phyloP scores from a whole-genome alignment of 2,329 filamentous ascomycete species.

The Trichoderma simmonsii region DNA sequence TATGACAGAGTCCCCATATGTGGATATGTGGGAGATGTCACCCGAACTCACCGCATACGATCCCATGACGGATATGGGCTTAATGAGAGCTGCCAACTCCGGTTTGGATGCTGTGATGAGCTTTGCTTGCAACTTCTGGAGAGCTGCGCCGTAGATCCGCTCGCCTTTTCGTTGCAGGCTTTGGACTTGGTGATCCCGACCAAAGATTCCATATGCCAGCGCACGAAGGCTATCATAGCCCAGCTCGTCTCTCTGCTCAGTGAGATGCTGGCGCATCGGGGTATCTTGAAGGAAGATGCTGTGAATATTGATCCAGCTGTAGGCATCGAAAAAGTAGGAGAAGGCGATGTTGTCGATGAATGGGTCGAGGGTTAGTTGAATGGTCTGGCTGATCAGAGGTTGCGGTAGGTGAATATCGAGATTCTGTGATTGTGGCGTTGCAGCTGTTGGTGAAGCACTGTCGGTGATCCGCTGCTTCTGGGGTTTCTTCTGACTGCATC shows the following conservation, averaged over 20 bases:
- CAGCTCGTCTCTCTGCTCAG: neutral
- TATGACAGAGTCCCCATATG: too few species aligned
- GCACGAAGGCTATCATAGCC: conserved; percentile 6
- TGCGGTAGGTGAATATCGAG: neutral
- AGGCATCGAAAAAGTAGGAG: conserved; percentile 5
- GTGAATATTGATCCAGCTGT: conserved; percentile 8
- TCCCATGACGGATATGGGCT: conserved; percentile 7
- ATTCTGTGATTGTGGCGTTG: neutral
- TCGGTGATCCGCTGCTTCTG: neutral
- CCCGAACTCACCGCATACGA: neutral
- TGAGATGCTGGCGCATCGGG: neutral
- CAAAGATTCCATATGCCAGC: neutral
- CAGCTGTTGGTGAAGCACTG: neutral
- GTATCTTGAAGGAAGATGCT: neutral
- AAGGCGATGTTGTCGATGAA: neutral
- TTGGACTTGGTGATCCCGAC: neutral
- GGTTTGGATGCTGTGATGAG: neutral
- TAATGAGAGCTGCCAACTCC: neutral
- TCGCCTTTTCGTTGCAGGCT: neutral
- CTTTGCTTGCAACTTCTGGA: neutral
- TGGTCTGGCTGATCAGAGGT: neutral
- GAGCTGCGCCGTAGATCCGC: neutral
- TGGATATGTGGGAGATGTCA: neutral
- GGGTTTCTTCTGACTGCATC: neutral
- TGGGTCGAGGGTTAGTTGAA: neutral